Evolutionary conservation across 306 rosid species (phyloP), one percentile per base, ranked within the genome.

Genomic region (Urtica urens): DNA sequence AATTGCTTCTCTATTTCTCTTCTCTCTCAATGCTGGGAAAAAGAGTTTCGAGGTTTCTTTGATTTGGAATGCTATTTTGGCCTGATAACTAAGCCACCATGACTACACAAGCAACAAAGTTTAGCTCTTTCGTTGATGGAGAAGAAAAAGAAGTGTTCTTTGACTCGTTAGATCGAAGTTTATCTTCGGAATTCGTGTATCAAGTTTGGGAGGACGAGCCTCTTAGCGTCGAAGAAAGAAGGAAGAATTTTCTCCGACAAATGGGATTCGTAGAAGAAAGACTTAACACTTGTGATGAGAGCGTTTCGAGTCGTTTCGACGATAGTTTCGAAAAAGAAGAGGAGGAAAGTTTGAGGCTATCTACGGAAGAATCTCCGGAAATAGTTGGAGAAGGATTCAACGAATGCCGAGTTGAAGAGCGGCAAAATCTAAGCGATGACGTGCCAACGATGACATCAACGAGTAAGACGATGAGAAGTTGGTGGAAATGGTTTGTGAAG

Each of bases 201-300:
- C 77, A 70, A 55, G 44, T 85, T 63, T 90, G 99, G 94, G 43
- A 69, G 65, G 77, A 62, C 54, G 85, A 90, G 62, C 99, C 85
- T 39, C 59, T 29, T 18, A 78, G 99, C 72, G 83, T 90, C 26
- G 70, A 61, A 71, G 76, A 75, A 71, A 81, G 97, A 53, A 57
- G 82, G 46, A 66, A 62, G 29, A 52, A 26, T 5, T 84, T 90
- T 71, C 77, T 90, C 9, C 59, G 45, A n/a, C 58, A 55, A 38
- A 73, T 75, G 73, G 92, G 87, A 29, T 71, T 81, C 5, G 37
- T 35, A 13, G 64, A 17, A 43, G 76, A 72, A 33, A n/a, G n/a
- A n/a, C n/a, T n/a, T n/a, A n/a, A n/a, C n/a, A n/a, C n/a, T 17
- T 40, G 67, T 40, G 49, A 64, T 67, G 86, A 65, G 64, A 64